Conservation (phyloP, 805 yeast species). For the Kurtzmaniella fragi region DNA sequence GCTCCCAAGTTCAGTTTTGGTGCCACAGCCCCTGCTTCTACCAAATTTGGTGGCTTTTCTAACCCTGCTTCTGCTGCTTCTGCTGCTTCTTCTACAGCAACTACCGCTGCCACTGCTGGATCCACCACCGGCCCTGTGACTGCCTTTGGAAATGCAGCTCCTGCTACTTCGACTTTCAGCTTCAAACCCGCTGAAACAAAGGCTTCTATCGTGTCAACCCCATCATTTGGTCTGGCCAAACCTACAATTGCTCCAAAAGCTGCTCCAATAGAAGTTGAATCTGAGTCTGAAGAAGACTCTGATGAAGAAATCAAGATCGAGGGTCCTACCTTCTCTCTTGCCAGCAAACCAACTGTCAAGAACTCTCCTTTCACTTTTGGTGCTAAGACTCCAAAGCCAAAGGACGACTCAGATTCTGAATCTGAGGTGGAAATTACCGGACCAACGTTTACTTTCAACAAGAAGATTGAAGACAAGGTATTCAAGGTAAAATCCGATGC, state of each 20-base stretch:
- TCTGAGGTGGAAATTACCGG: constrained; percentile 68
- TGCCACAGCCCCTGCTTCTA: constrained; percentile 4
- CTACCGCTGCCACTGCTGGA: neutral
- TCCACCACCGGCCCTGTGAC: neutral
- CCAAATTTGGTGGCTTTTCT: neutral
- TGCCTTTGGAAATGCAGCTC: neutral
- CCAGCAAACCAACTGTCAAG: constrained; percentile 23
- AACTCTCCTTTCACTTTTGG: constrained; percentile 35
- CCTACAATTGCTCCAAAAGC: constrained; percentile 3
- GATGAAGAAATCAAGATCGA: constrained; percentile 23
- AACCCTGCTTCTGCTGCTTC: constrained; percentile 3
- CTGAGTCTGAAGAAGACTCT: constrained; percentile 22
- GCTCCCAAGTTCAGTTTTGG: neutral
- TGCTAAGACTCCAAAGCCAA: constrained; percentile 21
- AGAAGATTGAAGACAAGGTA: constrained; percentile 30
- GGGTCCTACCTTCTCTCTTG: constrained; percentile 34
- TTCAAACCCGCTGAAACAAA: neutral
- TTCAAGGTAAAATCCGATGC: constrained; percentile 16
- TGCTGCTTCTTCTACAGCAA: neutral
- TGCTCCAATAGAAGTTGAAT: constrained; percentile 13
- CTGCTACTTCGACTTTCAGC: neutral
- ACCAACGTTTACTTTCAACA: constrained; percentile 53
- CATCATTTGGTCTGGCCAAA: constrained; percentile 1
- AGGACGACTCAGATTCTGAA: constrained; percentile 43
- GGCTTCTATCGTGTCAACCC: constrained; percentile 1